Percentiles rank a stretch among this genome's conserved stretches.
These are phyloP conservation scores for Fusarium humuli DNA, from an alignment of 2,329 filamentous ascomycete genomes.

Conservation along the genomic window DNA sequence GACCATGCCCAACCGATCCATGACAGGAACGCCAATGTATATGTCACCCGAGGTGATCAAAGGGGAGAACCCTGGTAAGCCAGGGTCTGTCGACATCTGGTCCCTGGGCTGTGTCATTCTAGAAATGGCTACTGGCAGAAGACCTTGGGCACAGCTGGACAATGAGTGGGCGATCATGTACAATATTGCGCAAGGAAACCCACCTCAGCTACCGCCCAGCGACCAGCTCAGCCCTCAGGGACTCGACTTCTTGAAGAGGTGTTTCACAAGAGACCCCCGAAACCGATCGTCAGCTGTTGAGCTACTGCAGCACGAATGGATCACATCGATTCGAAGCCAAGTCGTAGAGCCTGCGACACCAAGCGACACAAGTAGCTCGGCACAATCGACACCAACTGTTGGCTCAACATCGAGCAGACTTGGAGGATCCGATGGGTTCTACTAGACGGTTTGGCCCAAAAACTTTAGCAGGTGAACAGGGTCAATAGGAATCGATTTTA, in stretches of 20 bases:
- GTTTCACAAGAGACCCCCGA: conserved; percentile 86
- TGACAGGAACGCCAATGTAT: conserved; percentile 99
- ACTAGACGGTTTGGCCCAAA: conserved; percentile 32
- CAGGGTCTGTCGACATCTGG: conserved; percentile 94
- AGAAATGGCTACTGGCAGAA: conserved; percentile 95
- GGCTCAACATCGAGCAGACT: conserved; percentile 49
- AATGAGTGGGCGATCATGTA: conserved; percentile 99
- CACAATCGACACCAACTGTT: conserved; percentile 52
- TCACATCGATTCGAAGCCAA: conserved; percentile 72
- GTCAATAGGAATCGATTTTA: not conserved
- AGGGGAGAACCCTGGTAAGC: conserved; percentile 81
- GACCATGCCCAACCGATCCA: conserved; percentile 81
- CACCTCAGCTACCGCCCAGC: conserved; percentile 81
- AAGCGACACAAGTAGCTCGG: conserved; percentile 64
- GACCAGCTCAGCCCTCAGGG: conserved; percentile 89
- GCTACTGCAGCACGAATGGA: conserved; percentile 94
- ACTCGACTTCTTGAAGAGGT: conserved; percentile 87
- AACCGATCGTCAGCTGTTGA: conserved; percentile 86
- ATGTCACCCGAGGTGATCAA: conserved; percentile 99
- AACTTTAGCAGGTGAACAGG: not conserved
- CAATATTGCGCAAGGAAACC: conserved; percentile 97
- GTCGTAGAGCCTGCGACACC: conserved; percentile 74
- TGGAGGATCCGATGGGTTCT: conserved; percentile 48
- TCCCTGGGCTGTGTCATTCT: conserved; percentile 95
- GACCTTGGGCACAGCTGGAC: conserved; percentile 94